A percentile compares a stretch with the other conserved stretches of the same genome.
phyloP scores from a whole-genome alignment of 2,329 filamentous ascomycete species.

The Stagonosporopsis rhizophila region DNA sequence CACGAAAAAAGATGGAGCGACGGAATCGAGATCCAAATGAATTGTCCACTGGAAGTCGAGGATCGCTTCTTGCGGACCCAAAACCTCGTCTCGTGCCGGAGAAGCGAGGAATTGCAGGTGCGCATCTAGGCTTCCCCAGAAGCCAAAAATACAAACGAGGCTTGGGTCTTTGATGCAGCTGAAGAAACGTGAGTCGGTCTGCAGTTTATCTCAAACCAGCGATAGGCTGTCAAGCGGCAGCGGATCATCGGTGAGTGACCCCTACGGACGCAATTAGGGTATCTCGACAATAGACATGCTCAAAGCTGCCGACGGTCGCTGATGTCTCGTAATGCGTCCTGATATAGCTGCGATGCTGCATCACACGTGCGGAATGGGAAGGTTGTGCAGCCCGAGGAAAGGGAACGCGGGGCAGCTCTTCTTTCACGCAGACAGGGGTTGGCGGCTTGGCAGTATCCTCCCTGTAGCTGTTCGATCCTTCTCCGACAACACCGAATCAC shows the following conservation, averaged over 20 bases:
- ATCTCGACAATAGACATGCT: conserved; percentile 41
- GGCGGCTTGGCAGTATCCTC: conserved; percentile 23
- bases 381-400: conserved; percentile 23
- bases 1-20: conserved; percentile 31
- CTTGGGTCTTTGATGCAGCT: conserved; percentile 37
- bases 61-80: conserved; percentile 39
- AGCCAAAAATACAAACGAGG: conserved; percentile 41
- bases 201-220: conserved; percentile 33
- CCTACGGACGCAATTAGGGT: conserved; percentile 38
- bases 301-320: not conserved
- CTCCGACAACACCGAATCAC: conserved; percentile 21
- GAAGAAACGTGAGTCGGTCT: conserved; percentile 41
- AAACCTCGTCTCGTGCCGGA: conserved; percentile 33
- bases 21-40: conserved; percentile 34
- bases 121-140: conserved; percentile 39
- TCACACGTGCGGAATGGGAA: conserved; percentile 27
- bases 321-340: not conserved
- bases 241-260: conserved; percentile 26
- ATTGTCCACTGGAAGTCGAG: conserved; percentile 41
- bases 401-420: conserved; percentile 22
- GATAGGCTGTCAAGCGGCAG: conserved; percentile 40
- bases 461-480: conserved; percentile 12
- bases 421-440: conserved; percentile 18
- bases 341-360: conserved; percentile 4
- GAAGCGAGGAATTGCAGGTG: conserved; percentile 40